Percentiles rank a stretch among this genome's conserved stretches.
phyloP scores from a whole-genome alignment of 768 basidiomycete genomes.

The Sarcodon aspratus region DNA sequence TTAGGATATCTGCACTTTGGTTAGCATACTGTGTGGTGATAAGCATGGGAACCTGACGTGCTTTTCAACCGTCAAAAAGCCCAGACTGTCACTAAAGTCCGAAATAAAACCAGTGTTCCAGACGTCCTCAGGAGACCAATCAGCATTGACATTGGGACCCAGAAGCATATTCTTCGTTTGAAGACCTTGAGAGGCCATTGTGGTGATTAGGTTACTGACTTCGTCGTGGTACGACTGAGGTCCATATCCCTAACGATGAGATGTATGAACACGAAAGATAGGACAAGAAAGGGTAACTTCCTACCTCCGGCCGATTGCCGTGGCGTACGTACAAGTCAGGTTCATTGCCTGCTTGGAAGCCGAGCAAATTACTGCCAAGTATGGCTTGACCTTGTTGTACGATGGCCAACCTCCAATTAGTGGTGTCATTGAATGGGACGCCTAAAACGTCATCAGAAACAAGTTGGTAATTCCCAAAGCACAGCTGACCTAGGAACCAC shows the following conservation, averaged over 20 bases:
- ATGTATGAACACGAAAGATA: neutral
- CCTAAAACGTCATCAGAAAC: slow-evolving; percentile 1
- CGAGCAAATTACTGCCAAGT: slow-evolving; percentile 31
- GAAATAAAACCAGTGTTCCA: slow-evolving; percentile 20
- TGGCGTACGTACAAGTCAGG: slow-evolving; percentile 39
- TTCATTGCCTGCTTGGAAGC: slow-evolving; percentile 50
- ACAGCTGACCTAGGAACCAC: slow-evolving; percentile 30
- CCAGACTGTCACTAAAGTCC: slow-evolving; percentile 20
- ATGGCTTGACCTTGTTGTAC: slow-evolving; percentile 30
- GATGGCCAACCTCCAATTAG: slow-evolving; percentile 19
- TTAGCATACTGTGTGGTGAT: neutral
- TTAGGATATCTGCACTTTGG: slow-evolving; percentile 23
- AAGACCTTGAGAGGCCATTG: slow-evolving; percentile 2
- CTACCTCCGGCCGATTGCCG: slow-evolving; percentile 5
- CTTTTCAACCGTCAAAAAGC: slow-evolving; percentile 29
- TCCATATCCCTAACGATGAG: neutral
- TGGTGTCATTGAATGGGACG: slow-evolving; percentile 17
- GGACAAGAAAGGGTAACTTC: neutral
- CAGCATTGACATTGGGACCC: slow-evolving; percentile 19
- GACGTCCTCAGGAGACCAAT: slow-evolving; percentile 20
- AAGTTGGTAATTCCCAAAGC: neutral
- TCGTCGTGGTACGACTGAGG: neutral
- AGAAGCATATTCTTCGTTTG: slow-evolving; percentile 15
- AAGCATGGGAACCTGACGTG: slow-evolving; percentile 7
- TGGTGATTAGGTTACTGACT: neutral